These are phyloP conservation scores for Tetrahymena malaccensis DNA, from an alignment of 73 alveolate genomes.

Conservation along the genomic window DNA sequence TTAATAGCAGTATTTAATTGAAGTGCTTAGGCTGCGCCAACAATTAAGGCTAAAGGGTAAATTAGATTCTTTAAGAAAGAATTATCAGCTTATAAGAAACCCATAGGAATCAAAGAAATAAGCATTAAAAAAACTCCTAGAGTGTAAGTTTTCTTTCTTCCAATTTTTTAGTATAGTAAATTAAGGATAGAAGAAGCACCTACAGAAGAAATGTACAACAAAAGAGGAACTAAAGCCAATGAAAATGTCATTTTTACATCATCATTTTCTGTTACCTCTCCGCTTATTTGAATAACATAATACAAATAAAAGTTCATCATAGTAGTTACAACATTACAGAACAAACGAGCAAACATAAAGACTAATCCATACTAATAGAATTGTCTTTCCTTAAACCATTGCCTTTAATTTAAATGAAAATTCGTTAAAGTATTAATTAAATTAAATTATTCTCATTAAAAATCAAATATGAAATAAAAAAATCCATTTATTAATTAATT, in stretches of 20 bases:
- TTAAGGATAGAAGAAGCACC: slow-evolving; percentile 46
- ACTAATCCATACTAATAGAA: slow-evolving; percentile 58
- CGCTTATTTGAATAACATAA: slow-evolving; percentile 42
- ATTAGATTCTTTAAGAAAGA: slow-evolving; percentile 24
- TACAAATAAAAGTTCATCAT: slow-evolving; percentile 59
- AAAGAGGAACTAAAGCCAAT: slow-evolving; percentile 65
- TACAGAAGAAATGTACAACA: slow-evolving; percentile 54
- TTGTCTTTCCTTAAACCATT: slow-evolving; percentile 56
- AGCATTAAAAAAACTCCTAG: slow-evolving; percentile 10
- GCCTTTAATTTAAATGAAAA: neutral
- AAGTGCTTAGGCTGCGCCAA: slow-evolving; percentile 58
- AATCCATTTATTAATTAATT: too few relatives aligned
- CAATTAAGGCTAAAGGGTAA: slow-evolving; percentile 40
- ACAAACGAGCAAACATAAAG: slow-evolving; percentile 68
- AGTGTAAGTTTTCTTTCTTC: slow-evolving; percentile 45
- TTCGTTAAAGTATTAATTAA: too few relatives aligned
- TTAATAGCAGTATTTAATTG: slow-evolving; percentile 55
- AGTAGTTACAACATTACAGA: slow-evolving; percentile 67
- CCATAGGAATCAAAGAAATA: slow-evolving; percentile 7
- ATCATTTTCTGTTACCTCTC: slow-evolving; percentile 37
- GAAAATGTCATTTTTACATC: slow-evolving; percentile 52
- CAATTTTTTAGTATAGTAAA: slow-evolving; percentile 26
- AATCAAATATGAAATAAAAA: too few relatives aligned
- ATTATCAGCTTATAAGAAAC: slow-evolving; percentile 15
- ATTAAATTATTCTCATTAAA: too few relatives aligned